These are phyloP conservation scores for Chaetothyriales sp. DNA, from an alignment of 2,329 filamentous ascomycete species.

Conservation along the genomic window DNA sequence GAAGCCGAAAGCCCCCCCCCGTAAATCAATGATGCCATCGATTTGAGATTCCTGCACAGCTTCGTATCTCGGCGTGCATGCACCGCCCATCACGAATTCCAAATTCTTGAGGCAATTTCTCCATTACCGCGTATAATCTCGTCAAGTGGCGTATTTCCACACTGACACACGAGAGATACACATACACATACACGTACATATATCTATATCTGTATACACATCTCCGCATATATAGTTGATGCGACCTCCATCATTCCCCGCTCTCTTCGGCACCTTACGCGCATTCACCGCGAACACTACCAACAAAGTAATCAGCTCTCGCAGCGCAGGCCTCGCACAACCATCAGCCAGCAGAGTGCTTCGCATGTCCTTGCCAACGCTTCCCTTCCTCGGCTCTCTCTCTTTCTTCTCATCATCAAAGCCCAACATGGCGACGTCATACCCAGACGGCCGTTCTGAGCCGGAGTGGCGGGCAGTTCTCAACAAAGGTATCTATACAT, in stretches of 20 bases:
- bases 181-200: not conserved
- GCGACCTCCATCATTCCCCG: constrained; percentile 37
- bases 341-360: constrained; percentile 2
- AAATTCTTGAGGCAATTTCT: not conserved
- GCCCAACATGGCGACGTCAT: constrained; percentile 37
- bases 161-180: not conserved
- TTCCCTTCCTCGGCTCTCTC: constrained; percentile 65
- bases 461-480: constrained; percentile 85
- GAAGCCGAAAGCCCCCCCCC: not conserved
- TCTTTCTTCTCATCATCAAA: constrained; percentile 49
- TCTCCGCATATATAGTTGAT: constrained; percentile 20
- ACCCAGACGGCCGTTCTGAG: constrained; percentile 65
- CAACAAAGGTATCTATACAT: constrained; percentile 47
- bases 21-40: not conserved
- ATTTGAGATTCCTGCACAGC: not conserved
- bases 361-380: constrained; percentile 54
- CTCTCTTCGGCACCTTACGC: constrained; percentile 35
- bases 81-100: too few species aligned
- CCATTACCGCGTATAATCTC: not conserved
- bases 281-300: constrained; percentile 35
- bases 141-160: not conserved
- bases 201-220: not conserved
- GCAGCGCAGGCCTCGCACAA: constrained; percentile 22
- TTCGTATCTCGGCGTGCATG: not conserved
- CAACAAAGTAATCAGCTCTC: constrained; percentile 12